Percentiles rank a stretch among this genome's conserved stretches.
Conservation (phyloP, 495 filamentous ascomycete genomes). For the Tetracladium marchalianum region DNA sequence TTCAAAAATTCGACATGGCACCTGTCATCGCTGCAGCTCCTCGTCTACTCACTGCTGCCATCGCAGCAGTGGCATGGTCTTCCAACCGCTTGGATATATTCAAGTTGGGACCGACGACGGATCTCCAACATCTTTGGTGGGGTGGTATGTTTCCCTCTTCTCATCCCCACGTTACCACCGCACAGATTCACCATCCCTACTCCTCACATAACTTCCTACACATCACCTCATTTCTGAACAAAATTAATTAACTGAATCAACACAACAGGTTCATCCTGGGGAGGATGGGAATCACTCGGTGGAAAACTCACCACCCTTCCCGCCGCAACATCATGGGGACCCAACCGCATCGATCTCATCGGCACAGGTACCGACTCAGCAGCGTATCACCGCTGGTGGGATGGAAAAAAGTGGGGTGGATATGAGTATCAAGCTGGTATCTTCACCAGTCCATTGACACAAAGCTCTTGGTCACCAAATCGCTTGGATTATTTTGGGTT, state of each 20-base stretch:
- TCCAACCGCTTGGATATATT: constrained; percentile 19
- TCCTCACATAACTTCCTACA: no score
- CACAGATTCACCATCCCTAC: no score
- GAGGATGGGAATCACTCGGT: constrained; percentile 21
- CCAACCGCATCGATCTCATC: constrained; percentile 25
- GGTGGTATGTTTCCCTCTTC: not conserved
- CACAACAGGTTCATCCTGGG: constrained; percentile 18
- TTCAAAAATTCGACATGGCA: no score
- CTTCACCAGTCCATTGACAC: constrained; percentile 11
- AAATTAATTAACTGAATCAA: no score
- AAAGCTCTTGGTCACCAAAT: constrained; percentile 22
- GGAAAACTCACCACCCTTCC: constrained; percentile 15
- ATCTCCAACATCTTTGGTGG: constrained; percentile 18
- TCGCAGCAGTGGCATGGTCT: constrained; percentile 17
- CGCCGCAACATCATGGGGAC: constrained; percentile 10
- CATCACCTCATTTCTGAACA: no score
- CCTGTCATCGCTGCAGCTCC: no score
- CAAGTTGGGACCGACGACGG: constrained; percentile 17
- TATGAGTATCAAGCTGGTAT: constrained; percentile 21
- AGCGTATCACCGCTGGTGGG: constrained; percentile 25
- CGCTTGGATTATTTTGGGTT: constrained; percentile 19
- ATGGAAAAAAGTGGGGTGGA: constrained; percentile 20
- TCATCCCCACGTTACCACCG: not conserved
- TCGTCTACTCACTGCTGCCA: not conserved
- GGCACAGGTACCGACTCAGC: constrained; percentile 11